Base-by-base conservation (phyloP, 495 filamentous ascomycete species). In the Cercophora scortea region DNA sequence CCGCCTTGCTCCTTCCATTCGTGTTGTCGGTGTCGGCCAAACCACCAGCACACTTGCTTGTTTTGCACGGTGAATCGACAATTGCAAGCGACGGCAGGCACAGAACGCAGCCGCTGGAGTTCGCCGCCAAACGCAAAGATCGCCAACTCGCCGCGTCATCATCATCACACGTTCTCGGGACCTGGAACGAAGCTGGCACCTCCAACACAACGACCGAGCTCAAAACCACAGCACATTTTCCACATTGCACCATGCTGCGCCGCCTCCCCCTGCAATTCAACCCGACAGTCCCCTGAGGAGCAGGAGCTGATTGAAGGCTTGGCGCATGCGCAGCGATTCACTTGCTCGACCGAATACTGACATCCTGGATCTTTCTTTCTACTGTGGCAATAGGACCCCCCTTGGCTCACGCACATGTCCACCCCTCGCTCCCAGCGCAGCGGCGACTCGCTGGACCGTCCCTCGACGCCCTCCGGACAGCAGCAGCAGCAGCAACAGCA, bases 331-430 rank as follows among this genome's bases (percentile, higher is more conserved):
- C n/a, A 3, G 38, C 38, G n/a, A 40, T 44, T 19, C 13, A 19
- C 15, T 52, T 45, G 34, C 47, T 53, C 50, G 47, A 50, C 33
- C 39, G 19, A 51, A 51, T 48, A 48, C 49, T 39, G 48, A 65
- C 6, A 6, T 50, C 51, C 60, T 67, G 13, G 58, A n/a, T 55
- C 45, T 45, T 45, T 48, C 25, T 39, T 46, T 54, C n/a, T 44
- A 50, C 44, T n/a, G 44, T 15, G 58, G 48, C 17, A 49, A 45
- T 43, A 75, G 72, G 72, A 76, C 46, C 64, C 70, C 49, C 72
- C 73, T 57, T 76, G 72, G 72, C 62, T 76, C 58, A 55, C 69
- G 63, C 72, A 74, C 65, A 76, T 76, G 73, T 75, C 73, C 60
- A 56, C 66, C 53, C 72, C 72, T 56, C 60, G 57, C 52, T 51